Percentiles rank a stretch among this genome's conserved stretches.
These are phyloP conservation scores for Podochytrium sp. DNA, from an alignment of 192 early-diverging fungal species.

Conservation along the genomic window DNA sequence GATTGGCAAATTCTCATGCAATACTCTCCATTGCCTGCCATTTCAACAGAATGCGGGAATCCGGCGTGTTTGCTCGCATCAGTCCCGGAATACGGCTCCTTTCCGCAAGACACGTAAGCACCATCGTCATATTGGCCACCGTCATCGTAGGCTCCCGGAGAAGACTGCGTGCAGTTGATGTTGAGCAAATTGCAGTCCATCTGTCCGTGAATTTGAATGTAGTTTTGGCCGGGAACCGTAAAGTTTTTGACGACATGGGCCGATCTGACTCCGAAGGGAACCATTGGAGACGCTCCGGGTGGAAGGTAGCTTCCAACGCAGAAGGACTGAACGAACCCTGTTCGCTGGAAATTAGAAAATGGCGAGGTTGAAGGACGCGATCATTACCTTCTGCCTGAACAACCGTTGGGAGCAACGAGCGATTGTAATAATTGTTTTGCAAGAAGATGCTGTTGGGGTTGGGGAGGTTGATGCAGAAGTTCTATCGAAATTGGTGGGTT, in stretches of 20 bases:
- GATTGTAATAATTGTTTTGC: constrained; percentile 29
- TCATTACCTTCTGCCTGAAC: constrained; percentile 46
- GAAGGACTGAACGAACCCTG: constrained; percentile 32
- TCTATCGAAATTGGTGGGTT: too few species aligned
- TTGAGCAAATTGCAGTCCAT: constrained; percentile 31
- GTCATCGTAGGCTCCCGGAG: constrained; percentile 27
- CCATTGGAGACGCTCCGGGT: constrained; percentile 23
- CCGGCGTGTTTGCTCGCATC: constrained; percentile 13
- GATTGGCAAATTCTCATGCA: constrained; percentile 43
- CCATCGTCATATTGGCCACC: constrained; percentile 22
- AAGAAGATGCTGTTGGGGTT: constrained; percentile 18
- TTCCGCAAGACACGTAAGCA: background rate
- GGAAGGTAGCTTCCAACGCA: constrained; percentile 37
- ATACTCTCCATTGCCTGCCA: constrained; percentile 37
- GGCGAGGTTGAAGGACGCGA: too few species aligned
- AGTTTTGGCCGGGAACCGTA: background rate
- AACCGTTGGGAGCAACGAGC: constrained; percentile 27
- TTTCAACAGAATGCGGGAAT: constrained; percentile 27
- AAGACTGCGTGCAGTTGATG: constrained; percentile 31
- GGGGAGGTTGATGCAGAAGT: constrained; percentile 47
- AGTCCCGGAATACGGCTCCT: constrained; percentile 38
- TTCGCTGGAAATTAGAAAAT: too few species aligned
- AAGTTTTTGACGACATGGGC: constrained; percentile 29
- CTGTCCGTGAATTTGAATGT: constrained; percentile 34
- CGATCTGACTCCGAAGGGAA: constrained; percentile 23